phyloP scores from a whole-genome alignment of 352 stramenopile species.

The Phytophthora tubulina region DNA sequence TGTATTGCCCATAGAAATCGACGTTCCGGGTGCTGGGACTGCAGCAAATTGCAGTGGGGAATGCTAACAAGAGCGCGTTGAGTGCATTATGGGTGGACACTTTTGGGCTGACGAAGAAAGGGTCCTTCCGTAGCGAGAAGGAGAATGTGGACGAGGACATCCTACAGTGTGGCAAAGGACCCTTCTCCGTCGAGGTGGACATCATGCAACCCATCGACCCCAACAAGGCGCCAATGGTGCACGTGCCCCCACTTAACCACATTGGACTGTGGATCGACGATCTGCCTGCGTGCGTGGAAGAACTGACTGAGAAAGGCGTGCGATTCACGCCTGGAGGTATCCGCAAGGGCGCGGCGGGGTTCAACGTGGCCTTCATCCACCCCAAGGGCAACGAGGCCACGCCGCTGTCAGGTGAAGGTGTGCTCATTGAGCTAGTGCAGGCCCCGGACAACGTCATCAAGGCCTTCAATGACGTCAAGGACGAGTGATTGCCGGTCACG shows the following conservation, averaged over 20 bases:
- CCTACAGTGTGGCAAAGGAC: slow-evolving; percentile 90
- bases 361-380: slow-evolving; percentile 99
- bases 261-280: slow-evolving; percentile 99
- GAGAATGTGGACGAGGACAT: slow-evolving; percentile 99
- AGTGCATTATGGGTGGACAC: slow-evolving; percentile 87
- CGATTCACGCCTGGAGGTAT: slow-evolving; percentile 98
- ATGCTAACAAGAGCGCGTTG: slow-evolving; percentile 89
- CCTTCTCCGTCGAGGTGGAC: slow-evolving; percentile 97
- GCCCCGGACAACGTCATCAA: slow-evolving; percentile 93
- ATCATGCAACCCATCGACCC: slow-evolving; percentile 98
- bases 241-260: slow-evolving; percentile 97
- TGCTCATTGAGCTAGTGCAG: slow-evolving; percentile 98
- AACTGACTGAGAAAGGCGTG: slow-evolving; percentile 93
- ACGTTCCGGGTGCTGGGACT: slow-evolving; percentile 96
- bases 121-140: slow-evolving; percentile 80
- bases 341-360: slow-evolving; percentile 95
- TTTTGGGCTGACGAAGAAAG: slow-evolving; percentile 79
- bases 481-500: slow-evolving; percentile 20
- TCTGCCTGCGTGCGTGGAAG: slow-evolving; percentile 91
- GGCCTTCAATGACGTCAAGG: slow-evolving; percentile 70
- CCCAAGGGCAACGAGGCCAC: slow-evolving; percentile 95
- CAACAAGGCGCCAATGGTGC: slow-evolving; percentile 93
- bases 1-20: slow-evolving; percentile 44
- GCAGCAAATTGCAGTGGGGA: slow-evolving; percentile 98
- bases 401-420: slow-evolving; percentile 93